Conservation (phyloP, 805 yeast genomes). For the Lipomyces starkeyi region DNA sequence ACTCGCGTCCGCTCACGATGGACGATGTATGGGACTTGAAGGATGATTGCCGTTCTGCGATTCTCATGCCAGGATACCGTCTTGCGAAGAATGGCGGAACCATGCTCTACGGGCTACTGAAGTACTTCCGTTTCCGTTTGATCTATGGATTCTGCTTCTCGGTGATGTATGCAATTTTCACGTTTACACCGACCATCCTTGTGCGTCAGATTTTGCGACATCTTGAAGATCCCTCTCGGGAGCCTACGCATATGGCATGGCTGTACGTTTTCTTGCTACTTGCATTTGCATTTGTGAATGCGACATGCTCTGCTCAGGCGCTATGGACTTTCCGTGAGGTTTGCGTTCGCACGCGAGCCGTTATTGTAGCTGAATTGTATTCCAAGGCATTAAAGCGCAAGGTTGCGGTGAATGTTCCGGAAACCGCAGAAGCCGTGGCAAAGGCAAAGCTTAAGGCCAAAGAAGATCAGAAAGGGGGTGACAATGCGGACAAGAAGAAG, state of each 20-base stretch:
- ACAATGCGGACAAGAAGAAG: conserved; percentile 11
- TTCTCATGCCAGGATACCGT: conserved; percentile 56
- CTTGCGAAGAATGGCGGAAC: conserved; percentile 23
- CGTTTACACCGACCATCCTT: conserved; percentile 79
- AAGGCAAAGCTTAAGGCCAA: conserved; percentile 33
- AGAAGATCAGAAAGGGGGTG: conserved; percentile 26
- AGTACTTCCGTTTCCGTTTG: conserved; percentile 15
- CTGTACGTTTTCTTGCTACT: conserved; percentile 79
- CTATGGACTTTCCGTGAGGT: conserved; percentile 89
- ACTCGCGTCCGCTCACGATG: conserved; percentile 57
- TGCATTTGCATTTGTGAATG: conserved; percentile 61
- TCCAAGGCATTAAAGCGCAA: conserved; percentile 89
- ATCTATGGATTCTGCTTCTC: conserved; percentile 30
- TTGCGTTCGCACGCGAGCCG: conserved; percentile 86
- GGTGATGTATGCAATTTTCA: conserved; percentile 48
- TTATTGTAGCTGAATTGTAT: conserved; percentile 89
- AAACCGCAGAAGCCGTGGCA: conserved; percentile 27
- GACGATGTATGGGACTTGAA: conserved; percentile 84
- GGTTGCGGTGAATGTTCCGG: conserved; percentile 36
- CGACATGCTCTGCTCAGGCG: conserved; percentile 76
- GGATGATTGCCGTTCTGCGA: conserved; percentile 78
- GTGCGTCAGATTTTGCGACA: conserved; percentile 81
- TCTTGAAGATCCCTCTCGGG: conserved; percentile 70
- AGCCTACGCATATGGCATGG: conserved; percentile 83
- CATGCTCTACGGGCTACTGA: conserved; percentile 29